Percentiles rank a stretch among this genome's conserved stretches.
Evolutionary conservation across 768 basidiomycete genomes (phyloP).

Genomic region (Infundibulicybe gibba): DNA sequence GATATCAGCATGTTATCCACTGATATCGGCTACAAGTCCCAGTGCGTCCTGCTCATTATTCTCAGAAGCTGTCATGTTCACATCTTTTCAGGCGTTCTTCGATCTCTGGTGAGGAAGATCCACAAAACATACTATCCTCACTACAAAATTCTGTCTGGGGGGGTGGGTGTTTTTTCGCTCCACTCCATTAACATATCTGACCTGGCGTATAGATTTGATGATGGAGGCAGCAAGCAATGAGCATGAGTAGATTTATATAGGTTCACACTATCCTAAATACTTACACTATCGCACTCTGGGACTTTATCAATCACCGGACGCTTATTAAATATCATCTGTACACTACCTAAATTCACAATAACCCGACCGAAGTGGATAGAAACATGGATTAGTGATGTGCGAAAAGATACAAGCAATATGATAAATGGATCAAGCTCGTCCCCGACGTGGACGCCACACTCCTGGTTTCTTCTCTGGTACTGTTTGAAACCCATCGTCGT

Average conservation of each 20-base stretch:
- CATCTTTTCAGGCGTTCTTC: slow-evolving; percentile 27
- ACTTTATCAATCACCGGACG: slow-evolving; percentile 5
- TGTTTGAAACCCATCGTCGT: slow-evolving; percentile 73
- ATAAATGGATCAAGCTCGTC: slow-evolving; percentile 8
- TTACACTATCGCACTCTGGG: slow-evolving; percentile 4
- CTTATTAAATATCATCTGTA: slow-evolving; percentile 14
- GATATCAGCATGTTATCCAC: slow-evolving; percentile 59
- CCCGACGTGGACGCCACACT: slow-evolving; percentile 28
- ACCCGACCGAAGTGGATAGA: background rate
- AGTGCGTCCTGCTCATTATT: slow-evolving; percentile 32
- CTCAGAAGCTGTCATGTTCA: slow-evolving; percentile 4
- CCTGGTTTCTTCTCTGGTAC: slow-evolving; percentile 36
- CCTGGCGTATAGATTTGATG: slow-evolving; percentile 30
- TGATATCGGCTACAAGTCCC: slow-evolving; percentile 43
- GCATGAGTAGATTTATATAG: slow-evolving; percentile 7
- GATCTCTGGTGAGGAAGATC: slow-evolving; percentile 36
- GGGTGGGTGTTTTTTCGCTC: slow-evolving; percentile 39
- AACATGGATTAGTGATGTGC: background rate
- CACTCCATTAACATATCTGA: slow-evolving; percentile 8
- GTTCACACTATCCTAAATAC: slow-evolving; percentile 5
- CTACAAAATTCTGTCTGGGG: slow-evolving; percentile 72
- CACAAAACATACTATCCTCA: slow-evolving; percentile 48
- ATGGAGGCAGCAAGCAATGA: slow-evolving; percentile 43
- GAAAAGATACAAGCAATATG: background rate
- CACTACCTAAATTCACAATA: slow-evolving; percentile 1